phyloP scores from a whole-genome alignment of 345 rosid genomes.

The Geranium brycei region DNA sequence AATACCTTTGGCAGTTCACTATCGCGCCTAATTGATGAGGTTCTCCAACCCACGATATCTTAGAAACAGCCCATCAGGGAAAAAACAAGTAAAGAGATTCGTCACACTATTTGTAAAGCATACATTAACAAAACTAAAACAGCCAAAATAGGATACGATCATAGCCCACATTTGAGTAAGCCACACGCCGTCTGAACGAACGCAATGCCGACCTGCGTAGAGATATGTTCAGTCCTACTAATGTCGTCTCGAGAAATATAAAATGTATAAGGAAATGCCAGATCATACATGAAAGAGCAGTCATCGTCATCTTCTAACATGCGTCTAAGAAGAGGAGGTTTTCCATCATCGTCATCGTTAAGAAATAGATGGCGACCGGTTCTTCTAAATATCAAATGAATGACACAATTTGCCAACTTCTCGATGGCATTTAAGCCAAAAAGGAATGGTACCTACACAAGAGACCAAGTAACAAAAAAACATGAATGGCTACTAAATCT shows the following conservation, averaged over 20 bases:
- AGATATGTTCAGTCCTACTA: conserved; percentile 5
- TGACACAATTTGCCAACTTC: conserved; percentile 65
- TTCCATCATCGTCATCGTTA: conserved; percentile 67
- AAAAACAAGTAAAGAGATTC: conserved; percentile 8
- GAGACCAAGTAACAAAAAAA: conserved; percentile 8
- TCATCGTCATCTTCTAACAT: conserved; percentile 61
- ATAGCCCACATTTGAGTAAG: conserved; percentile 70
- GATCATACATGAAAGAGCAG: conserved; percentile 53
- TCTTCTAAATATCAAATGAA: conserved; percentile 90
- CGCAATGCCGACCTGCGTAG: conserved; percentile 75
- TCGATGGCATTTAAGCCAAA: conserved; percentile 85
- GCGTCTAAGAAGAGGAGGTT: conserved; percentile 67
- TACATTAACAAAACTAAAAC: background rate
- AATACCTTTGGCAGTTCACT: conserved; percentile 76
- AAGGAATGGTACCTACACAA: conserved; percentile 86
- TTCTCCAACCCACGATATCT: conserved; percentile 98
- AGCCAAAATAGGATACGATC: conserved; percentile 61
- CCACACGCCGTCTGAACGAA: conserved; percentile 69
- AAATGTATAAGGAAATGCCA: conserved; percentile 3
- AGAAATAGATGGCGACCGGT: conserved; percentile 94
- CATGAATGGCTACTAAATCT: too few species aligned
- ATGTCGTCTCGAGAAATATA: conserved; percentile 4
- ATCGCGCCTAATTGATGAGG: conserved; percentile 76
- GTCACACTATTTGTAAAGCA: background rate
- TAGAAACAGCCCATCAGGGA: conserved; percentile 25